Conservation (phyloP, 1,284 basidiomycete species). For the Lignosus rhinocerotis region DNA sequence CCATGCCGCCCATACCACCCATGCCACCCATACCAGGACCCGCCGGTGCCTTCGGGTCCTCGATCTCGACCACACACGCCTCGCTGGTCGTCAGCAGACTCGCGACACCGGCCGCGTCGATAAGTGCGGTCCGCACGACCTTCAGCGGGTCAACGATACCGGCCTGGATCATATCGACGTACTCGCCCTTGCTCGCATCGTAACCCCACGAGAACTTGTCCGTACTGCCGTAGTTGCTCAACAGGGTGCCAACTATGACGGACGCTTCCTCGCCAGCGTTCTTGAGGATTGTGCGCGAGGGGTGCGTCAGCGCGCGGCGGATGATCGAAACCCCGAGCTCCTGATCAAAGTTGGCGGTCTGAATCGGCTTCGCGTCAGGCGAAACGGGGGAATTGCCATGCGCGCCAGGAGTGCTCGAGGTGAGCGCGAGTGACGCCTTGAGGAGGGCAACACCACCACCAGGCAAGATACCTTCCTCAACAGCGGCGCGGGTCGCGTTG, state of each 20-base stretch:
- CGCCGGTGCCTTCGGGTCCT: constrained; percentile 68
- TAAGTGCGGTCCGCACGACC: constrained; percentile 90
- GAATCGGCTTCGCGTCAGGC: constrained; percentile 64
- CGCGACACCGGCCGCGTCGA: constrained; percentile 87
- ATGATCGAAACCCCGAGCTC: constrained; percentile 96
- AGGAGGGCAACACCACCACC: constrained; percentile 92
- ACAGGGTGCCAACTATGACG: constrained; percentile 88
- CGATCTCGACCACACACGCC: constrained; percentile 89
- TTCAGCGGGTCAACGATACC: constrained; percentile 96
- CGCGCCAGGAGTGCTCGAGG: constrained; percentile 51
- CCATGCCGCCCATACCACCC: constrained; percentile 60
- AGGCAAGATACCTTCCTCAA: constrained; percentile 97
- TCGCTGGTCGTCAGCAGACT: constrained; percentile 93
- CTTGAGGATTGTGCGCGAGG: constrained; percentile 86
- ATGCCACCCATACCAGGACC: constrained; percentile 55
- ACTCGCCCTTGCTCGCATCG: constrained; percentile 90
- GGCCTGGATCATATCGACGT: constrained; percentile 90
- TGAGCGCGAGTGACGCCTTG: constrained; percentile 85
- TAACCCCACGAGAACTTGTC: constrained; percentile 88
- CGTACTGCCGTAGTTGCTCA: constrained; percentile 63
- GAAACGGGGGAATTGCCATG: constrained; percentile 36
- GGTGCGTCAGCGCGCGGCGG: constrained; percentile 82
- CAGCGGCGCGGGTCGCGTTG: constrained; percentile 95
- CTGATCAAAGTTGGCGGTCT: constrained; percentile 95
- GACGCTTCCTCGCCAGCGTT: constrained; percentile 96